A percentile compares a stretch with the other conserved stretches of the same genome.
phyloP scores from a whole-genome alignment of 1,139 yeast species.

The Candida sanyaensis region DNA sequence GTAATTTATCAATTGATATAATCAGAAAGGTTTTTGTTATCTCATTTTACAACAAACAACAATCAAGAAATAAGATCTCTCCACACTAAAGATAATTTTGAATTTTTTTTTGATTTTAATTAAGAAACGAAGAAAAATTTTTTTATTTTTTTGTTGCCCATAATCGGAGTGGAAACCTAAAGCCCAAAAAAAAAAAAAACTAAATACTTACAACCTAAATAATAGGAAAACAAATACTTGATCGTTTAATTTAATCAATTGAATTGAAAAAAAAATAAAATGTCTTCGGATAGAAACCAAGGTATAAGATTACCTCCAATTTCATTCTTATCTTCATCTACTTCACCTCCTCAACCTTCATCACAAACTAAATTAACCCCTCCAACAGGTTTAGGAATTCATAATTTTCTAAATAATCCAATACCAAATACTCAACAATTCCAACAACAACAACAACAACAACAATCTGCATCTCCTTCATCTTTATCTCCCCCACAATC shows the following conservation, averaged over 20 bases:
- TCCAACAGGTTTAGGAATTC: constrained; percentile 7
- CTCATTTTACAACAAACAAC: too few relatives aligned
- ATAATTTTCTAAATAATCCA: constrained; percentile 8
- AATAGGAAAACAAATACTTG: background rate
- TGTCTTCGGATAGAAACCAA: constrained; percentile 9
- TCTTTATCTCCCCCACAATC: constrained; percentile 4
- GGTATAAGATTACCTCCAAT: constrained; percentile 12
- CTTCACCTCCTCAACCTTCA: background rate
- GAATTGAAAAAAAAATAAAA: background rate
- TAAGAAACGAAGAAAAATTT: too few relatives aligned
- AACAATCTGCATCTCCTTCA: constrained; percentile 2
- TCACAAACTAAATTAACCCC: constrained; percentile 4
- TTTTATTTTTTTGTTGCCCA: too few relatives aligned
- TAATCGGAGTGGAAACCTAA: too few relatives aligned
- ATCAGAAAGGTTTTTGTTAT: too few relatives aligned
- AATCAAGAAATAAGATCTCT: too few relatives aligned
- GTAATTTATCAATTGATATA: too few relatives aligned
- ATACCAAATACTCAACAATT: background rate
- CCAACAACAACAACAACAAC: constrained; percentile 1
- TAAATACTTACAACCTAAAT: too few relatives aligned
- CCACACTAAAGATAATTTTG: too few relatives aligned
- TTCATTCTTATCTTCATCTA: constrained; percentile 8
- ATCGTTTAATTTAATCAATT: background rate
- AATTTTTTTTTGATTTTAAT: too few relatives aligned
- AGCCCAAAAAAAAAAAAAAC: too few relatives aligned